Evolutionary conservation across 2,329 filamentous ascomycete genomes (phyloP).

Genomic region (Ascochyta clinopodiicola): DNA sequence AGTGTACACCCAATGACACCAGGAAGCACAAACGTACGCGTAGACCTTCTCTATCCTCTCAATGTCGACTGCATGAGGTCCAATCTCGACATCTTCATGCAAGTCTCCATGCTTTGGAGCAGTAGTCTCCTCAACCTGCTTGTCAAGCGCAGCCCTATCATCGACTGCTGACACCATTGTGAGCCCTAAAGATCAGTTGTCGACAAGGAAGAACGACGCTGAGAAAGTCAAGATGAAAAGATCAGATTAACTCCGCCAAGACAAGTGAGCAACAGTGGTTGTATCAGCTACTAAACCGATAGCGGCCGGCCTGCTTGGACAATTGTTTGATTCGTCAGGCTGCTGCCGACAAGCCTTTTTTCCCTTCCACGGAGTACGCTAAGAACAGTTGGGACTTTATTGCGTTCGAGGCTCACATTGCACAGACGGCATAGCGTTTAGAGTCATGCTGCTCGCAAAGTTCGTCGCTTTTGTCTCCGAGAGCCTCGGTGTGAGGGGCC

Average conservation of each 20-base stretch:
- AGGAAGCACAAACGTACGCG: conserved; percentile 32
- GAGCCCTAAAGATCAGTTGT: background rate
- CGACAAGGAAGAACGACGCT: background rate
- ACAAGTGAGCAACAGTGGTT: conserved; percentile 11
- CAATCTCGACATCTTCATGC: conserved; percentile 44
- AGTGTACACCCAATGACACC: too few relatives aligned
- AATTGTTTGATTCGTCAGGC: conserved; percentile 20
- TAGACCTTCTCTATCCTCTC: conserved; percentile 48
- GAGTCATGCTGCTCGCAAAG: conserved; percentile 8
- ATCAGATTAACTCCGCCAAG: conserved; percentile 17
- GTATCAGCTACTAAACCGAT: conserved; percentile 28
- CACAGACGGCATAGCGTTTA: background rate
- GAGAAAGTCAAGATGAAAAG: conserved; percentile 10
- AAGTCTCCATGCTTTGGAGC: conserved; percentile 34
- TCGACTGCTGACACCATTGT: conserved; percentile 32
- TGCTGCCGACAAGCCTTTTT: background rate
- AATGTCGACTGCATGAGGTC: conserved; percentile 41
- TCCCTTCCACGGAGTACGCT: conserved; percentile 2
- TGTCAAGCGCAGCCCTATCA: conserved; percentile 21
- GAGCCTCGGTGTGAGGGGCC: conserved; percentile 7
- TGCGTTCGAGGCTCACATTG: background rate
- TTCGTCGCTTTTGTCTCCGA: background rate
- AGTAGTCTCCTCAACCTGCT: conserved; percentile 25
- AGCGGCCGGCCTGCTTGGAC: conserved; percentile 17
- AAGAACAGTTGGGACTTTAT: conserved; percentile 5